Percentiles rank a stretch among this genome's conserved stretches.
Evolutionary conservation across 106 monocot genomes (phyloP).

Genomic region (Amphibolis antarctica): DNA sequence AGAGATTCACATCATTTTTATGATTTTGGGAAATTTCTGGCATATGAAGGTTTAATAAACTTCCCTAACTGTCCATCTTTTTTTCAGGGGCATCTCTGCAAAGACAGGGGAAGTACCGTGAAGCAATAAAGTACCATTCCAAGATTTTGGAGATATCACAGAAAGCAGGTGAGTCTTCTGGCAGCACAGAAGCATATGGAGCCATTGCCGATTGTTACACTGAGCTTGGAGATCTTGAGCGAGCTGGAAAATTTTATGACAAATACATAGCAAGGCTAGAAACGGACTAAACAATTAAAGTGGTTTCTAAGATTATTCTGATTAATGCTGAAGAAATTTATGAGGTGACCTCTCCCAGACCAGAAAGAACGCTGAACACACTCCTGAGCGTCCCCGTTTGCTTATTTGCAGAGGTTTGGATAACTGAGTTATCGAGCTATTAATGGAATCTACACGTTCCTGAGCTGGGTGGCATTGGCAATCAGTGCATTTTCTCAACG

Average conservation of each 20-base stretch:
- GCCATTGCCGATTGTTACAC: slow-evolving; percentile 83
- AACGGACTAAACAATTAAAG: slow-evolving; percentile 22
- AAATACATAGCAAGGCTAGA: slow-evolving; percentile 61
- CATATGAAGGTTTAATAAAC: no score
- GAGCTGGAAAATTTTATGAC: slow-evolving; percentile 74
- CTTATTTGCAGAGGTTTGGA: neutral
- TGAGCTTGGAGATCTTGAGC: slow-evolving; percentile 69
- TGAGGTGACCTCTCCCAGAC: neutral
- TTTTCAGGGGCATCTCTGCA: slow-evolving; percentile 55
- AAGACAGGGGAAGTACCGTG: slow-evolving; percentile 64
- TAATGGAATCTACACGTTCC: neutral
- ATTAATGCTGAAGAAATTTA: neutral
- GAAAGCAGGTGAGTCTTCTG: slow-evolving; percentile 39
- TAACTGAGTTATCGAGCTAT: neutral
- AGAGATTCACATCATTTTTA: no score
- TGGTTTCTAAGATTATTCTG: neutral
- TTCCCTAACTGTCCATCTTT: neutral
- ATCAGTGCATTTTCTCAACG: neutral
- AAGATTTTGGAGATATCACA: slow-evolving; percentile 54
- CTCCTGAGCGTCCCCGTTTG: neutral
- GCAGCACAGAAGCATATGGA: slow-evolving; percentile 64
- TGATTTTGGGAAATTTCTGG: no score
- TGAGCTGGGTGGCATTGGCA: no score
- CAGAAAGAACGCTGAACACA: neutral
- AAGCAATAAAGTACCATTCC: slow-evolving; percentile 71